Base-by-base conservation (phyloP, 352 stramenopile species). In the Phytopythium sindhum region DNA sequence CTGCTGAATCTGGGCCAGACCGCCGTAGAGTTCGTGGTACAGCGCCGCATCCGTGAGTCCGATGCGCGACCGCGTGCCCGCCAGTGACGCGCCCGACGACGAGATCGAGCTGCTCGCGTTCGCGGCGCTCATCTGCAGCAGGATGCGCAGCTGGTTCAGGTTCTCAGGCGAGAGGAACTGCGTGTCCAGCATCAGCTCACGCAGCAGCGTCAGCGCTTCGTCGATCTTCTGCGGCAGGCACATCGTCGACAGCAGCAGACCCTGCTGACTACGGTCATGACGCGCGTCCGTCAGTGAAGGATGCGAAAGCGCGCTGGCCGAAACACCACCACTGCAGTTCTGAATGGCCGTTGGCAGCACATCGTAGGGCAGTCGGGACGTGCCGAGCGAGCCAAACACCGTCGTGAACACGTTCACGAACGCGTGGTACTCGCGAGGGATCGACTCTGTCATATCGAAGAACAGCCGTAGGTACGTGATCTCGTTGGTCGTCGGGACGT, bases 401-500 rank as follows among this genome's bases (percentile, higher is more conserved):
- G 67, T 81, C 44, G 84, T 82, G 62, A 95, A 91, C 6, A 93
- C 58, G 33, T 81, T 86, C 17, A 91, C 62, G 64, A 87, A 92
- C 61, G 68, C 55, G 58, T 90, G 78, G 47, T 92, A 89, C 55
- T 78, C 78, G 53, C 77, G 60, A 4, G 86, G 86, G 19, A 93
- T 60, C 33, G 69, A 55, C 35, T 50, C 52, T 7, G 64, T 71
- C 57, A 81, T 69, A 57, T 95, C 80, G 64, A 90, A 93, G 15
- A 86, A 65, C 50, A 95, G 62, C 2, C 86, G 86, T 23, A 95
- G 66, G 64, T 95, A 95, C 61, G 84, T 87, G 65, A 95, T 80
- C 61, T 91, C 86, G 70, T 93, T 92, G 14, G 84, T 95, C 29
- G 86, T 91, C 29, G 84, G 79, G 41, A 91, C 80, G 14, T 81